A percentile compares a stretch with the other conserved stretches of the same genome.
Evolutionary conservation across 1,284 basidiomycete species (phyloP).

Genomic region (Irpex lacteus): DNA sequence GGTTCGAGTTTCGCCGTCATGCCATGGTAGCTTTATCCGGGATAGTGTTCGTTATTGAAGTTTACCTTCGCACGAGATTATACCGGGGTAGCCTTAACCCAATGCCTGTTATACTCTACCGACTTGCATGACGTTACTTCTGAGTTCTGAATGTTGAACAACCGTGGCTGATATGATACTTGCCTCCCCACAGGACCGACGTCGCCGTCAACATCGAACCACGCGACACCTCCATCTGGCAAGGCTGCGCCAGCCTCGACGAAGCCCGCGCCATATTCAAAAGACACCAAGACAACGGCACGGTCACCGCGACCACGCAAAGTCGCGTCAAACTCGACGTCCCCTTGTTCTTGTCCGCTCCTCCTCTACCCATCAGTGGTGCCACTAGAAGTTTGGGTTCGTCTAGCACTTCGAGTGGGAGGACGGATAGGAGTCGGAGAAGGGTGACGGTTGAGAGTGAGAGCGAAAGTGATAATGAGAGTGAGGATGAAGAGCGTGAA

Average conservation of each 20-base stretch:
- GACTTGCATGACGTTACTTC: not conserved
- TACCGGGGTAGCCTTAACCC: too few species aligned
- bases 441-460: not conserved
- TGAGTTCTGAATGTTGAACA: too few species aligned
- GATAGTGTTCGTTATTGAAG: not conserved
- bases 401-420: not conserved
- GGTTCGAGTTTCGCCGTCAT: not conserved
- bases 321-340: not conserved
- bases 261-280: constrained; percentile 4
- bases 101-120: too few species aligned
- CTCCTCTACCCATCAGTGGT: not conserved
- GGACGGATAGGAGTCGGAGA: not conserved
- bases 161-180: not conserved
- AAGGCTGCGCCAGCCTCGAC: constrained; percentile 4
- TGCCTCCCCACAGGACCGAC: not conserved
- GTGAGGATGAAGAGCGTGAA: too few species aligned
- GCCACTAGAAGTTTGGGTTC: not conserved
- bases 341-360: not conserved
- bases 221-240: not conserved
- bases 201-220: not conserved
- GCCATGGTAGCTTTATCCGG: not conserved
- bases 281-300: not conserved
- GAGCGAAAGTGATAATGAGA: not conserved
- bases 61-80: not conserved
- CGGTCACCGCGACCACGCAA: not conserved